Percentiles rank a stretch among this genome's conserved stretches.
Evolutionary conservation across 2,329 filamentous ascomycete genomes (phyloP).

Genomic region (Thielaviopsis punctulata): DNA sequence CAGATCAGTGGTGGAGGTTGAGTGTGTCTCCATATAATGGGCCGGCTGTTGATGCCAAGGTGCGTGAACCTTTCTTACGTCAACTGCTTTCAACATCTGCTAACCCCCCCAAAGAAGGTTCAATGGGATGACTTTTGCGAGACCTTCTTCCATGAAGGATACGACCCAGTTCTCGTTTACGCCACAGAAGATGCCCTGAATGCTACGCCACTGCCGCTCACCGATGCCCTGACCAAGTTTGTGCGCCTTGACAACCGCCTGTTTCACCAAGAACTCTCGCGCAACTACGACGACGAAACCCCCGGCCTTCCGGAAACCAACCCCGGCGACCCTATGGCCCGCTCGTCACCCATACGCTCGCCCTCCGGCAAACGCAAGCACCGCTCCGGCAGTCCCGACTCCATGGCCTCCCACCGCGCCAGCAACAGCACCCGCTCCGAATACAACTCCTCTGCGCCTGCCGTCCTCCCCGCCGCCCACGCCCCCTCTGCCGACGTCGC

Average conservation of each 20-base stretch:
- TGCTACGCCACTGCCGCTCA: conserved; percentile 20
- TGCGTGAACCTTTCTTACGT: conserved; percentile 17
- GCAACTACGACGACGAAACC: conserved; percentile 18
- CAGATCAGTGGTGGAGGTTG: conserved; percentile 41
- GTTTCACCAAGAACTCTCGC: conserved; percentile 32
- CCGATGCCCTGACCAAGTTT: conserved; percentile 27
- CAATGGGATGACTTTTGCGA: conserved; percentile 27
- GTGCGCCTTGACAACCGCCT: conserved; percentile 32
- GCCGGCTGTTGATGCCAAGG: conserved; percentile 31
- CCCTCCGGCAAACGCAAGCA: conserved; percentile 28
- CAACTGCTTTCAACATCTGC: background rate
- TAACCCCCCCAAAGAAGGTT: conserved; percentile 24
- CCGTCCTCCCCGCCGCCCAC: background rate
- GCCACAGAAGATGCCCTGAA: conserved; percentile 33
- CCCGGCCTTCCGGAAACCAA: background rate
- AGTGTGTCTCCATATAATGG: conserved; percentile 23
- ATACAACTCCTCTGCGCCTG: background rate
- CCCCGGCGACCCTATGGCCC: background rate
- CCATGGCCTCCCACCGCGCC: conserved; percentile 24
- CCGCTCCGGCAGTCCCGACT: conserved; percentile 27
- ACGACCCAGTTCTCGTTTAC: conserved; percentile 33
- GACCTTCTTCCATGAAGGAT: conserved; percentile 28
- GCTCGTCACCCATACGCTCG: conserved; percentile 11
- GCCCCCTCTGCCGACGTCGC: background rate
- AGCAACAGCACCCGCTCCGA: conserved; percentile 12